Percentiles rank a stretch among this genome's conserved stretches.
phyloP scores from a whole-genome alignment of 2,329 filamentous ascomycete genomes.

The Pestalotiopsis sp. region DNA sequence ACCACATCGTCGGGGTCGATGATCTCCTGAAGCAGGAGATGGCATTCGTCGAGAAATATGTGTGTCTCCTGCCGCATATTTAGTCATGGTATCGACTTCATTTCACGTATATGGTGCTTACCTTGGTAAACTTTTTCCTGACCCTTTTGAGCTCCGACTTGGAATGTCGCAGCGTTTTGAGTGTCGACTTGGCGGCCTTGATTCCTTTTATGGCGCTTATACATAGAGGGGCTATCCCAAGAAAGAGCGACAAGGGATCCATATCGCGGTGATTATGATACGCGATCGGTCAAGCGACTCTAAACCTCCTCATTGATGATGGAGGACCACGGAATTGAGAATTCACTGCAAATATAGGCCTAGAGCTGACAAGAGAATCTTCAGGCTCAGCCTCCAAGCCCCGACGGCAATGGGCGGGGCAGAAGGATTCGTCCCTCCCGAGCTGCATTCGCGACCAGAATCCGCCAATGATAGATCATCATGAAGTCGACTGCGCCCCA shows the following conservation, averaged over 20 bases:
- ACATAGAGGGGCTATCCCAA: constrained; percentile 16
- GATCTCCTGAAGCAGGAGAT: constrained; percentile 16
- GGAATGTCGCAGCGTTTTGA: constrained; percentile 16
- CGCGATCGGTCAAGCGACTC: not conserved
- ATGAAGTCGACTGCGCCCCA: not conserved
- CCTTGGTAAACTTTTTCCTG: constrained; percentile 14
- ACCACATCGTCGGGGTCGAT: constrained; percentile 9
- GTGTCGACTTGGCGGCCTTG: constrained; percentile 9
- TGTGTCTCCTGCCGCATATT: constrained; percentile 1
- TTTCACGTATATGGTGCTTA: not conserved
- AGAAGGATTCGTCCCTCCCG: not conserved
- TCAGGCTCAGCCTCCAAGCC: not conserved
- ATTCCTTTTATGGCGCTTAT: constrained; percentile 14
- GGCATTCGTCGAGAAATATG: constrained; percentile 17
- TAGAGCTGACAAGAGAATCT: not conserved
- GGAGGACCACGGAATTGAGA: not conserved
- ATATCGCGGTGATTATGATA: not conserved
- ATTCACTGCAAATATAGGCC: not conserved
- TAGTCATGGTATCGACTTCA: not conserved
- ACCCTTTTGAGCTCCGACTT: constrained; percentile 10
- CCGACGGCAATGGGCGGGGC: not conserved
- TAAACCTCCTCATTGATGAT: not conserved
- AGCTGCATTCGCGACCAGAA: not conserved
- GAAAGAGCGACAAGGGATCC: not conserved
- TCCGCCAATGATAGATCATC: not conserved